These are phyloP conservation scores for Pyrenula massariospora DNA, from an alignment of 495 filamentous ascomycete genomes.

Conservation along the genomic window DNA sequence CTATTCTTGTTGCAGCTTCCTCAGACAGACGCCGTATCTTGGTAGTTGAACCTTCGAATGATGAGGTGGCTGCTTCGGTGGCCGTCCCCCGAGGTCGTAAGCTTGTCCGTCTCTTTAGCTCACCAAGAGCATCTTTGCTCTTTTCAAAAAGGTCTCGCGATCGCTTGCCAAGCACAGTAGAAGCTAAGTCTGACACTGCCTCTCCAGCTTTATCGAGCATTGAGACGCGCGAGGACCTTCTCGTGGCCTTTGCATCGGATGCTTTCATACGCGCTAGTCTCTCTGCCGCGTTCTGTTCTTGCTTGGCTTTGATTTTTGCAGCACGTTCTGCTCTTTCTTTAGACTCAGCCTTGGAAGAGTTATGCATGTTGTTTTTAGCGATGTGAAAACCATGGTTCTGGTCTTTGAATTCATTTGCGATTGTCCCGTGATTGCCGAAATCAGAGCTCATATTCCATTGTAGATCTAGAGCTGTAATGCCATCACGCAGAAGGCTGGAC, in stretches of 20 bases:
- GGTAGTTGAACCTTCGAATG: slow-evolving; percentile 18
- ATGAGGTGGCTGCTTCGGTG: slow-evolving; percentile 10
- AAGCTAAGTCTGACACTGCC: slow-evolving; percentile 25
- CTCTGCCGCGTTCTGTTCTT: slow-evolving; percentile 19
- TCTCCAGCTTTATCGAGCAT: slow-evolving; percentile 31
- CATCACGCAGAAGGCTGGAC: slow-evolving; percentile 26
- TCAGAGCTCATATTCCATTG: slow-evolving; percentile 23
- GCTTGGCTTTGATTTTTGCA: slow-evolving; percentile 29
- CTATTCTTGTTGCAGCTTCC: slow-evolving; percentile 27
- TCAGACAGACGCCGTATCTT: slow-evolving; percentile 40
- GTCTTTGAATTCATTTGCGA: slow-evolving; percentile 23
- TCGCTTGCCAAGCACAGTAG: slow-evolving; percentile 43
- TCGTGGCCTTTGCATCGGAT: slow-evolving; percentile 11
- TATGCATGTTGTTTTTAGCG: slow-evolving; percentile 24
- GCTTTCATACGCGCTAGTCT: slow-evolving; percentile 7
- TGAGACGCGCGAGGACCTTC: slow-evolving; percentile 29
- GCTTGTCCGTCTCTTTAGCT: slow-evolving; percentile 25
- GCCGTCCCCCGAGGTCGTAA: slow-evolving; percentile 25
- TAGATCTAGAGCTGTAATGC: slow-evolving; percentile 33
- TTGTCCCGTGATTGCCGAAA: slow-evolving; percentile 18
- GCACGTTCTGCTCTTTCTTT: slow-evolving; percentile 29
- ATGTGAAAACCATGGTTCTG: slow-evolving; percentile 3
- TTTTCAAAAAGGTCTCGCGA: slow-evolving; percentile 29
- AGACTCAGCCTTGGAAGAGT: slow-evolving; percentile 29
- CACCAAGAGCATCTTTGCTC: slow-evolving; percentile 22